Evolutionary conservation across 148 eudicot species (phyloP).

Genomic region (Fagopyrum tataricum): DNA sequence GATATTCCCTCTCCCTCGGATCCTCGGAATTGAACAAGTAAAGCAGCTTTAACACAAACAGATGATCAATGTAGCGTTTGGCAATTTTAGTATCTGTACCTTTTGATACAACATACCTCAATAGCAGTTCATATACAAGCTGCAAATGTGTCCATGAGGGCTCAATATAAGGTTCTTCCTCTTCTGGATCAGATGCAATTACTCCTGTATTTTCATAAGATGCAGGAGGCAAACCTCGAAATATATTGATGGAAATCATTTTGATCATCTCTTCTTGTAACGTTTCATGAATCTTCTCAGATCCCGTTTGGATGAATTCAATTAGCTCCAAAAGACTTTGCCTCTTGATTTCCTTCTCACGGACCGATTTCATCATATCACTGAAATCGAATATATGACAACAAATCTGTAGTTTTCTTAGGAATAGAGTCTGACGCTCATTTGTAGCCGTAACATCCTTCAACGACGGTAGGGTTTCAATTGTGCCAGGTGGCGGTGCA

Average conservation of each 20-base stretch:
- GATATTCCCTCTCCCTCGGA: conserved; percentile 16
- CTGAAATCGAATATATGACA: conserved; percentile 50
- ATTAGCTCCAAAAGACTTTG: conserved; percentile 54
- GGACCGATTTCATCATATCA: conserved; percentile 46
- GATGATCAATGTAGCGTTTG: conserved; percentile 60
- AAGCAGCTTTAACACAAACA: conserved; percentile 52
- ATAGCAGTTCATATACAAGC: conserved; percentile 12
- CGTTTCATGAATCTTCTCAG: conserved; percentile 48
- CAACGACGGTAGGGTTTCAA: conserved; percentile 53
- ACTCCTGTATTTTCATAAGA: conserved; percentile 57
- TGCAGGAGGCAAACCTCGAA: conserved; percentile 56
- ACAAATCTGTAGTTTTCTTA: conserved; percentile 51
- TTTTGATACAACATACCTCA: conserved; percentile 59
- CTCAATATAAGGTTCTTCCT: conserved; percentile 61
- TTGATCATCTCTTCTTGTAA: conserved; percentile 61
- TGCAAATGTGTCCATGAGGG: conserved; percentile 73
- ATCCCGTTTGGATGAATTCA: conserved; percentile 55
- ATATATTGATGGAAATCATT: conserved; percentile 59
- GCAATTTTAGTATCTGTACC: conserved; percentile 69
- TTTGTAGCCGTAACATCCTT: conserved; percentile 37
- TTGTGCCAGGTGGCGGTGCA: conserved; percentile 25
- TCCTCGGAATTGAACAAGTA: conserved; percentile 20
- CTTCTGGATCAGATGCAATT: conserved; percentile 51
- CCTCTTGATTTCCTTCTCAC: conserved; percentile 70
- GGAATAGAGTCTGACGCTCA: conserved; percentile 51